Base-by-base conservation (phyloP, 2,329 filamentous ascomycete species). In the Talaromyces sp. region DNA sequence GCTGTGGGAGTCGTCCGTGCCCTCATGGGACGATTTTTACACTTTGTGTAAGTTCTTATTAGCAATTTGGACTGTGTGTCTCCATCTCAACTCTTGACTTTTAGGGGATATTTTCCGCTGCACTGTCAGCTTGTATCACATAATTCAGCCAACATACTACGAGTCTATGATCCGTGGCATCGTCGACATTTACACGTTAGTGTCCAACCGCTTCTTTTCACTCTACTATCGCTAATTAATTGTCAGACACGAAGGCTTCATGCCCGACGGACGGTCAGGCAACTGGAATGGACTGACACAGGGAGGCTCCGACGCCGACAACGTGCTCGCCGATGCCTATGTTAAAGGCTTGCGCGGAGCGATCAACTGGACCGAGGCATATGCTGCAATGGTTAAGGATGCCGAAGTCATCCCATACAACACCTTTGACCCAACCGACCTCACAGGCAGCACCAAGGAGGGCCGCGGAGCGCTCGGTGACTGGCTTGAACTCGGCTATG, bases 21-120 rank as follows among this genome's bases (percentile, higher is more conserved):
- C 88, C 1, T 89, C 86, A 66, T 90, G 88, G 69, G 85, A 89
- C 63, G 88, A 90, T 59, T 84, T 87, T 17, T 89, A 89, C 66
- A 90, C 88, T 3, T 64, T 72, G 58, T 72, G 70, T 72, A 35
- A 63, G 69, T 62, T 83, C 72, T 27, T 4, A 50, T 27, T 27
- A 35, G 14, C 21, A 13, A 24, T 10, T 9, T 21, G 11, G 21
- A 21, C 4, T 14, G 49, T 57, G 8, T 10, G 10, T 55, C 32
- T 56, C 56, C 26, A 58, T 52, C 24, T 26, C 24, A 26, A 6
- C 14, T 17, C 56, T 17, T 60, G 26, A 41, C 17, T 0, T 79
- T 11, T 86, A 55, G 90, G 88, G 88, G 75, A 80, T 61, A 74
- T 80, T 69, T 88, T 89, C 70, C 83, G 88, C 29, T 90, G 85